Base-by-base conservation (phyloP, 208 protist species). In the Novymonas esmeraldas region DNA sequence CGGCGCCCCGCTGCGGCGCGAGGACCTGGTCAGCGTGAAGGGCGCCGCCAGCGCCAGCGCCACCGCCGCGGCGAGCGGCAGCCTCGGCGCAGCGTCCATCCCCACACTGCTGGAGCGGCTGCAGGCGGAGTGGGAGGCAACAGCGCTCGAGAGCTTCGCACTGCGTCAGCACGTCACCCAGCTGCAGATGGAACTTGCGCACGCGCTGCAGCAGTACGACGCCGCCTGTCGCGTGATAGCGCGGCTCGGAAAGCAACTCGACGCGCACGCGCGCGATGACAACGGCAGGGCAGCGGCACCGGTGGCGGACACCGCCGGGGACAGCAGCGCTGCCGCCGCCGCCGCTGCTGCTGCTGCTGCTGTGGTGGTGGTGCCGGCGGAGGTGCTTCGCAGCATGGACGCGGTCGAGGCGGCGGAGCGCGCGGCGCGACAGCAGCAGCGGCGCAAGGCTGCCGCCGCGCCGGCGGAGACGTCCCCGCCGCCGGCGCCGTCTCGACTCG, bases 121-220 rank as follows among this genome's bases (percentile, higher is more conserved):
- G 26, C 98, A 99, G 78, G 90, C 90, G 20, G 98, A 99, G 85
- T 99, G 98, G 98, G 98, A 99, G 68, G 87, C 95, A 4, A 45
- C 98, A n/a, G 98, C 99, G 89, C 79, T 99, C 38, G 99, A 99
- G 85, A 97, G 98, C 61, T 99, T 98, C 78, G 76, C 79, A 31
- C 78, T 99, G 45, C 98, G 98, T 29, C 85, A 99, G 78, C 87
- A 97, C 52, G 81, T 98, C 24, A 81, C 92, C 10, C 78, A 87
- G 51, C 84, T 87, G 55, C 84, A 97, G 70, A 90, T 98, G 73
- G 97, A 99, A 78, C 91, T 99, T 7, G 87, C 97, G 6, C 97
- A 99, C 75, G 87, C 98, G 6, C 78, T 99, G 56, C 99, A 99
- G 71, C 97, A 99, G 86, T 97, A 99, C 76, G 98, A 99, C 75